Evolutionary conservation across 108 stramenopile genomes (phyloP).

Genomic region (Skeletonema grethae): DNA sequence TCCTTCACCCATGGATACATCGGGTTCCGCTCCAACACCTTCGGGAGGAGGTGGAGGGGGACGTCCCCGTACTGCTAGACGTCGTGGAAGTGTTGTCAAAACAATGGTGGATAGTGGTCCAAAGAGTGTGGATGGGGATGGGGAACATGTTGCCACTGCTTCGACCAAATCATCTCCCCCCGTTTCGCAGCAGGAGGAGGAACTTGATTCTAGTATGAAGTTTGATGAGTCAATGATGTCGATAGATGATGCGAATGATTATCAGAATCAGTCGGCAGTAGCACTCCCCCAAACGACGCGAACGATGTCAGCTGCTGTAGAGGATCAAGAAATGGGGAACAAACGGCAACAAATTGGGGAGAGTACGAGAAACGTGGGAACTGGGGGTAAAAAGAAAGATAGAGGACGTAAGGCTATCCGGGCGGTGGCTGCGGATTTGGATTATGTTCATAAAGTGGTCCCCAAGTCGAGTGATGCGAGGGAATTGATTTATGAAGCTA

Average conservation of each 20-base stretch:
- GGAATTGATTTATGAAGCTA: conserved; percentile 62
- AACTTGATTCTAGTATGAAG: not conserved
- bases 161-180: not conserved
- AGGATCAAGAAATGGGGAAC: not conserved
- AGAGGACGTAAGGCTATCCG: conserved; percentile 35
- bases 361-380: not conserved
- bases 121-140: conserved; percentile 31
- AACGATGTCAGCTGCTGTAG: not conserved
- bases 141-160: conserved; percentile 7
- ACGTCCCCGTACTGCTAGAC: conserved; percentile 17
- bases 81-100: conserved; percentile 28
- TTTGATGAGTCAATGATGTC: not conserved
- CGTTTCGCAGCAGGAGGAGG: not conserved
- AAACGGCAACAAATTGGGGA: not conserved
- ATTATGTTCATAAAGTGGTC: conserved; percentile 36
- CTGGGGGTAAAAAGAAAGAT: conserved; percentile 32
- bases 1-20: conserved; percentile 4
- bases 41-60: not conserved
- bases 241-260: not conserved
- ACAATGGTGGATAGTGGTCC: conserved; percentile 18
- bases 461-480: conserved; percentile 60
- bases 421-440: conserved; percentile 14
- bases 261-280: not conserved
- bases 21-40: not conserved
- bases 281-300: not conserved